These are phyloP conservation scores for Apiospora koreana DNA, from an alignment of 2,329 filamentous ascomycete genomes.

Conservation along the genomic window DNA sequence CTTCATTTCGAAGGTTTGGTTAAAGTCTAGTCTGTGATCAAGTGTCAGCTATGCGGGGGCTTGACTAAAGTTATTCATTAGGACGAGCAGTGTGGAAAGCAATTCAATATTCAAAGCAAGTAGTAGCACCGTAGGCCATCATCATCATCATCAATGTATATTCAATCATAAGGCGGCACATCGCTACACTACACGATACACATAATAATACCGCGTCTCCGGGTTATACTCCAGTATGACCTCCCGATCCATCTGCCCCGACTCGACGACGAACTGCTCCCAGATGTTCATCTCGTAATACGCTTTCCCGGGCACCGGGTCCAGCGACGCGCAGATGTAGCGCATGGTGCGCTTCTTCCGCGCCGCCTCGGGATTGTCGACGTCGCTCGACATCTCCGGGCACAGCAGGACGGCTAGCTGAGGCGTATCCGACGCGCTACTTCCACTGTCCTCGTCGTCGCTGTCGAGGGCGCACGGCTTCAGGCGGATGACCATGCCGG, in stretches of 20 bases:
- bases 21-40: too few species aligned
- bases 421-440: background rate
- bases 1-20: too few species aligned
- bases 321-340: slow-evolving; percentile 40
- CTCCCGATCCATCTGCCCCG: slow-evolving; percentile 40
- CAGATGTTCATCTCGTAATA: slow-evolving; percentile 42
- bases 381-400: slow-evolving; percentile 20
- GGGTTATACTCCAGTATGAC: slow-evolving; percentile 45
- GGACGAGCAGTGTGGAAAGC: too few species aligned
- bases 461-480: slow-evolving; percentile 14
- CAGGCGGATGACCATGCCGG: slow-evolving; percentile 44
- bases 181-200: slow-evolving; percentile 17
- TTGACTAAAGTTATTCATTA: too few species aligned
- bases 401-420: slow-evolving; percentile 36
- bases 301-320: slow-evolving; percentile 34
- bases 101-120: too few species aligned
- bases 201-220: slow-evolving; percentile 44
- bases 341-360: slow-evolving; percentile 16
- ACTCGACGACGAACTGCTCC: slow-evolving; percentile 36
- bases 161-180: too few species aligned
- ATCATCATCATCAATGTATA: too few species aligned
- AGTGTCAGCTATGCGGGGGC: too few species aligned
- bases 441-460: background rate
- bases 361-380: slow-evolving; percentile 19
- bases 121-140: too few species aligned